Percentiles rank a stretch among this genome's conserved stretches.
Conservation (phyloP, 352 stramenopile genomes). For the Aphanomyces astaci region DNA sequence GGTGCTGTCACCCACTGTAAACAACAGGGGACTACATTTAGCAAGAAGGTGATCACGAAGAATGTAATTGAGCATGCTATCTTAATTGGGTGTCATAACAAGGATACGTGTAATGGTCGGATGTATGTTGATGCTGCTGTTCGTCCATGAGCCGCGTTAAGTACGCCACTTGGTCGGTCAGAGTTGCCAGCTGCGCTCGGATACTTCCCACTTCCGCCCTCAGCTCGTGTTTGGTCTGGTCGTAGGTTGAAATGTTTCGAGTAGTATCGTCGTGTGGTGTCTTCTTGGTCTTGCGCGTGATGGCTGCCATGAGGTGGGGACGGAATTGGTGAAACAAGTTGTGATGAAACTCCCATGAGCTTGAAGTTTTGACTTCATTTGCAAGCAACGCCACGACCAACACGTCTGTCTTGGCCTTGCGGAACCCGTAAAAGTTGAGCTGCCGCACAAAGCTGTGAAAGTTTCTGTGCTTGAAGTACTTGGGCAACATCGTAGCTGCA, state of each 20-base stretch:
- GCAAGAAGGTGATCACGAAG: too few species aligned
- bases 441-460: constrained; percentile 26
- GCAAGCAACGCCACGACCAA: background rate
- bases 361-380: constrained; percentile 17
- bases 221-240: too few species aligned
- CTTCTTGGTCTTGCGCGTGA: constrained; percentile 25
- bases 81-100: too few species aligned
- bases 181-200: background rate
- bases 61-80: too few species aligned
- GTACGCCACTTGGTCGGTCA: background rate
- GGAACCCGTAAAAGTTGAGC: constrained; percentile 27
- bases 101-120: too few species aligned
- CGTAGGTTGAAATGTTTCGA: constrained; percentile 1
- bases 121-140: too few species aligned
- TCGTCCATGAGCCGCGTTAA: background rate
- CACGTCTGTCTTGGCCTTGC: constrained; percentile 16
- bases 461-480: constrained; percentile 27
- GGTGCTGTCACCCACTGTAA: too few species aligned
- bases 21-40: too few species aligned
- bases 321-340: constrained; percentile 25
- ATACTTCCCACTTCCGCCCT: background rate
- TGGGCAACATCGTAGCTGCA: constrained; percentile 23
- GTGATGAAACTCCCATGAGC: constrained; percentile 32
- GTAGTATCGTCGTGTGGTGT: background rate
- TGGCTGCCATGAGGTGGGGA: constrained; percentile 28